Conservation (phyloP, 2,329 filamentous ascomycete genomes). For the Trichoderma citrinoviride region DNA sequence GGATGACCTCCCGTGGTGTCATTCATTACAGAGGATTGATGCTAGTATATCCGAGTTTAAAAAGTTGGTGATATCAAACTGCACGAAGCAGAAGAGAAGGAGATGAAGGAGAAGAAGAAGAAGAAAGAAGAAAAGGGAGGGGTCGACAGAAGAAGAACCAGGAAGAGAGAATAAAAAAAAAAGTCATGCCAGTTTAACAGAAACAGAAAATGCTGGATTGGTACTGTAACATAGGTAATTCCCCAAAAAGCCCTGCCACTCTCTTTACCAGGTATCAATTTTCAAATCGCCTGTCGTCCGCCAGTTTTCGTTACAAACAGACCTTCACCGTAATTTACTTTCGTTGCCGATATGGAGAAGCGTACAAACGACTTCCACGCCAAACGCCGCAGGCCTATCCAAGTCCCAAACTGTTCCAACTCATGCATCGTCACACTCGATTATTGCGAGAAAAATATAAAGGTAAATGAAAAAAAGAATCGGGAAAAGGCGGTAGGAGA, state of each 20-base stretch:
- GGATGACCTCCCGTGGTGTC: too few relatives aligned
- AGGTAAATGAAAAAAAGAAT: not conserved
- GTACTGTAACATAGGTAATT: slow-evolving; percentile 12
- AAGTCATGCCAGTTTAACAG: not conserved
- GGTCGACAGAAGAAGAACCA: not conserved
- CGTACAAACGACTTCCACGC: slow-evolving; percentile 20
- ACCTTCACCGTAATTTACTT: slow-evolving; percentile 15
- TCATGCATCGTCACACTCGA: slow-evolving; percentile 21
- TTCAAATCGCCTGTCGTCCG: slow-evolving; percentile 14
- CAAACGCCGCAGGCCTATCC: slow-evolving; percentile 23
- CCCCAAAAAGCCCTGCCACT: not conserved
- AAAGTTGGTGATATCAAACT: not conserved
- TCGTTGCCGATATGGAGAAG: slow-evolving; percentile 21
- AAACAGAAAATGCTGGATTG: slow-evolving; percentile 2
- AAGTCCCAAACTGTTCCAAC: slow-evolving; percentile 19
- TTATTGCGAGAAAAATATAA: slow-evolving; percentile 5
- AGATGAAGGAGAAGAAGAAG: not conserved
- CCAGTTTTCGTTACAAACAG: slow-evolving; percentile 20
- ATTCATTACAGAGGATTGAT: not conserved
- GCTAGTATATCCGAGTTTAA: not conserved
- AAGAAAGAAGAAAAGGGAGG: not conserved
- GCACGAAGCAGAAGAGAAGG: not conserved
- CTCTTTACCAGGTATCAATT: slow-evolving; percentile 21
- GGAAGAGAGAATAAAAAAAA: not conserved
- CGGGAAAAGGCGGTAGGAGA: not conserved